These are phyloP conservation scores for Zychaea mexicana DNA, from an alignment of 371 early-diverging fungal species.

Conservation along the genomic window DNA sequence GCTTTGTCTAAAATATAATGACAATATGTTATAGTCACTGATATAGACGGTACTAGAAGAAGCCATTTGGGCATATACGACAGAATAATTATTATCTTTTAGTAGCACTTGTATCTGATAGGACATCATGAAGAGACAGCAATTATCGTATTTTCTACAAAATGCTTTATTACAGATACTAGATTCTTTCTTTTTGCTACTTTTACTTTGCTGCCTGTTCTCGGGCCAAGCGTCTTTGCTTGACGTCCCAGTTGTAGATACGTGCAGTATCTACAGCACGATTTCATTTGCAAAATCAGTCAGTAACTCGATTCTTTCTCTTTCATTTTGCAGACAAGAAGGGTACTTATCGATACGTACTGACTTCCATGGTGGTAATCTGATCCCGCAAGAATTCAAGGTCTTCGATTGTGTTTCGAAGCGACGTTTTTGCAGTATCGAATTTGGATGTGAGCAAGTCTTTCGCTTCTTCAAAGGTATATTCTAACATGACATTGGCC, in stretches of 20 bases:
- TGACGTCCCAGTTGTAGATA: conserved; percentile 98
- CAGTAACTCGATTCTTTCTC: no score
- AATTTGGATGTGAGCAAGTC: conserved; percentile 80
- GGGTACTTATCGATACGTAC: conserved; percentile 37
- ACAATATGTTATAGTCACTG: no score
- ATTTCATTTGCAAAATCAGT: no score
- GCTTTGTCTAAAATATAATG: no score
- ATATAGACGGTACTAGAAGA: no score
- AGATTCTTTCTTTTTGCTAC: not conserved
- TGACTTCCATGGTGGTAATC: conserved; percentile 98
- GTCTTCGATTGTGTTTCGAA: conserved; percentile 84
- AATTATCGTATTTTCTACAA: not conserved
- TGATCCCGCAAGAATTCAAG: conserved; percentile 93
- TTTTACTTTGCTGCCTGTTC: conserved; percentile 30
- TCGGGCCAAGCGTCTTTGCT: conserved; percentile 70
- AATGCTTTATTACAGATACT: not conserved
- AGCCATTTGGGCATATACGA: no score
- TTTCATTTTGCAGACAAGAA: no score
- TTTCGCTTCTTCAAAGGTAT: conserved; percentile 87
- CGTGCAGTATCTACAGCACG: conserved; percentile 80
- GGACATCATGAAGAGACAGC: no score
- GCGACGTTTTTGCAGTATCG: conserved; percentile 67
- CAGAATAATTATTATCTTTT: no score
- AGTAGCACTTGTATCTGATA: no score
- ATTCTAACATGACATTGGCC: conserved; percentile 98